Percentiles rank a stretch among this genome's conserved stretches.
These are phyloP conservation scores for Candida ficus DNA, from an alignment of 805 yeast genomes.

Conservation along the genomic window DNA sequence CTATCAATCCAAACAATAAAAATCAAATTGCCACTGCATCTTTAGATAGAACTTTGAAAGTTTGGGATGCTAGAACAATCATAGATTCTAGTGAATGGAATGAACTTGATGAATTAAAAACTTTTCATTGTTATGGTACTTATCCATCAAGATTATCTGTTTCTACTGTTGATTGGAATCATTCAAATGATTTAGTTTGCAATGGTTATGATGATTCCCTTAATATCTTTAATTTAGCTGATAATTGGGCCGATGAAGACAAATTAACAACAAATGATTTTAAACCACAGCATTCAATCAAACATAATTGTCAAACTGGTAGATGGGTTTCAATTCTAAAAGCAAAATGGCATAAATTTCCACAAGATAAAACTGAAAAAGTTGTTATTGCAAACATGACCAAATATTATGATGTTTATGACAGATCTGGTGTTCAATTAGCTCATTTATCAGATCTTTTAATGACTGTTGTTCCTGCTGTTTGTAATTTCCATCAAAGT, in stretches of 20 bases:
- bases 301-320: constrained; percentile 95
- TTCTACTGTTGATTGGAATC: constrained; percentile 72
- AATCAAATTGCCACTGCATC: constrained; percentile 83
- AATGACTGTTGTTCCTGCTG: constrained; percentile 93
- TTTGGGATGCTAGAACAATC: constrained; percentile 79
- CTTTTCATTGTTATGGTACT: constrained; percentile 40
- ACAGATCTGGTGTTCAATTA: constrained; percentile 67
- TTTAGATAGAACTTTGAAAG: constrained; percentile 72
- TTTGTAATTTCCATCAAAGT: constrained; percentile 73
- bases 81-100: constrained; percentile 47
- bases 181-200: constrained; percentile 66
- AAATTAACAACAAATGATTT: constrained; percentile 31
- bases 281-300: constrained; percentile 56
- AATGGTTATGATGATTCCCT: constrained; percentile 92
- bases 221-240: constrained; percentile 57
- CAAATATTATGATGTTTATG: constrained; percentile 76
- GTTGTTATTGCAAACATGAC: constrained; percentile 94
- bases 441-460: constrained; percentile 62
- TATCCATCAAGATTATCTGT: constrained; percentile 76
- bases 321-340: constrained; percentile 93
- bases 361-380: constrained; percentile 68
- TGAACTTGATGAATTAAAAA: constrained; percentile 39
- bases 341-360: constrained; percentile 77
- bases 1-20: constrained; percentile 63
- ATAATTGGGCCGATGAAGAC: constrained; percentile 17